These are phyloP conservation scores for Conoideocrella luteorostrata DNA, from an alignment of 2,329 filamentous ascomycete species.

Conservation along the genomic window DNA sequence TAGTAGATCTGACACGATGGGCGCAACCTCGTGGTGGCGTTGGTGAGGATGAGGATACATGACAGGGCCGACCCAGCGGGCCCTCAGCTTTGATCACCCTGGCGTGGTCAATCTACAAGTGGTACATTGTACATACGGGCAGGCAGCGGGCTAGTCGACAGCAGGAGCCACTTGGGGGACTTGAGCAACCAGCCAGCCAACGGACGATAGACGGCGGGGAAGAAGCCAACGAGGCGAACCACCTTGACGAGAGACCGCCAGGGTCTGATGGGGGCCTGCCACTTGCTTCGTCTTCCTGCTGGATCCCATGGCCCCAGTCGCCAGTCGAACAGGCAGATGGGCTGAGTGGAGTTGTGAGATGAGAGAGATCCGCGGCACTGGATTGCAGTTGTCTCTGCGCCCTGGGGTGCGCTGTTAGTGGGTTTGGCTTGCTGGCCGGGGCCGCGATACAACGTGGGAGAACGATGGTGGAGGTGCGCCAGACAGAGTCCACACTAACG, in stretches of 20 bases:
- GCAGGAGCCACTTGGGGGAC: too few species aligned
- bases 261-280: conserved; percentile 5
- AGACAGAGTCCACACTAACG: conserved; percentile 6
- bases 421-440: conserved; percentile 13
- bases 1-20: conserved; percentile 28
- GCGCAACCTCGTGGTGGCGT: conserved; percentile 28
- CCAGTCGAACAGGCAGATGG: conserved; percentile 11
- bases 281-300: too few species aligned
- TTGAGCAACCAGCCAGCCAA: too few species aligned
- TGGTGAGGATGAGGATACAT: conserved; percentile 14
- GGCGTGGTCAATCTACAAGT: too few species aligned
- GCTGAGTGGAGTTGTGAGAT: conserved; percentile 15
- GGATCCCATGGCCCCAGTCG: too few species aligned
- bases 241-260: too few species aligned
- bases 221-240: too few species aligned
- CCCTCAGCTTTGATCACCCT: conserved; percentile 3
- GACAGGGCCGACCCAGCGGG: conserved; percentile 7
- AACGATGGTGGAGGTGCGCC: conserved; percentile 7
- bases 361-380: conserved; percentile 26
- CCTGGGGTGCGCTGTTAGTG: conserved; percentile 18
- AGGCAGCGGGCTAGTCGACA: neutral
- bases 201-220: too few species aligned
- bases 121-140: too few species aligned
- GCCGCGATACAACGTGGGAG: conserved; percentile 16
- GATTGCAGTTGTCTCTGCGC: conserved; percentile 24